Evolutionary conservation across 805 yeast species (phyloP).

Genomic region (Lachancea mirantina): DNA sequence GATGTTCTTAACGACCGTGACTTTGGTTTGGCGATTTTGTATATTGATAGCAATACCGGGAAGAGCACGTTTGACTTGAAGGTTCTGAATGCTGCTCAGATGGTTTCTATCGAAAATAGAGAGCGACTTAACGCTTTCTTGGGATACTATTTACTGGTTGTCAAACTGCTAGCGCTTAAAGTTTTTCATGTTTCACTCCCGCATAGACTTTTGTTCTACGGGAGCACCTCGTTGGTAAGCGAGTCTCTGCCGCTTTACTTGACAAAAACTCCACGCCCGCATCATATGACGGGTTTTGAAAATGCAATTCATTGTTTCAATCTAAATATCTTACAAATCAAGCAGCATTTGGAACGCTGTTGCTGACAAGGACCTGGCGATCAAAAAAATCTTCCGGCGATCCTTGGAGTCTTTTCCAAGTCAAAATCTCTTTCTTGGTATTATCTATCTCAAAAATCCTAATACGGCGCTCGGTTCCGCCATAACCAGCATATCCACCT

Average conservation of each 20-base stretch:
- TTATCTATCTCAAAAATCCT: conserved; percentile 65
- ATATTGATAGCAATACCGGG: too few relatives aligned
- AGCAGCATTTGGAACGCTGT: conserved; percentile 34
- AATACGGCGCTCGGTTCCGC: conserved; percentile 74
- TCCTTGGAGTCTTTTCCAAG: conserved; percentile 71
- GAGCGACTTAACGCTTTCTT: conserved; percentile 17
- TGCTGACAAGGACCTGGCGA: conserved; percentile 41
- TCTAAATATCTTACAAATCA: conserved; percentile 21
- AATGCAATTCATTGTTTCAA: conserved; percentile 20
- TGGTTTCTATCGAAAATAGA: conserved; percentile 9
- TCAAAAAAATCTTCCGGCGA: conserved; percentile 44
- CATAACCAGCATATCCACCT: conserved; percentile 95
- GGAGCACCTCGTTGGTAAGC: conserved; percentile 24
- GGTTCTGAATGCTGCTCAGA: conserved; percentile 1
- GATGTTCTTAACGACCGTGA: conserved; percentile 6
- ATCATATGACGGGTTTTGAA: conserved; percentile 11
- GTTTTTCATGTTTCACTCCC: conserved; percentile 20
- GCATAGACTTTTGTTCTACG: conserved; percentile 18
- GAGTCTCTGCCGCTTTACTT: conserved; percentile 18
- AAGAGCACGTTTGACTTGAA: too few relatives aligned
- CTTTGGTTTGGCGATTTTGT: neutral
- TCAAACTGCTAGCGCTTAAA: conserved; percentile 16
- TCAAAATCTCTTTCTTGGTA: conserved; percentile 34
- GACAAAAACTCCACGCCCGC: conserved; percentile 12
- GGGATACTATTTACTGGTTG: conserved; percentile 25